Evolutionary conservation across 768 basidiomycete genomes (phyloP).

Genomic region (Coprinopsis strossmayeri): DNA sequence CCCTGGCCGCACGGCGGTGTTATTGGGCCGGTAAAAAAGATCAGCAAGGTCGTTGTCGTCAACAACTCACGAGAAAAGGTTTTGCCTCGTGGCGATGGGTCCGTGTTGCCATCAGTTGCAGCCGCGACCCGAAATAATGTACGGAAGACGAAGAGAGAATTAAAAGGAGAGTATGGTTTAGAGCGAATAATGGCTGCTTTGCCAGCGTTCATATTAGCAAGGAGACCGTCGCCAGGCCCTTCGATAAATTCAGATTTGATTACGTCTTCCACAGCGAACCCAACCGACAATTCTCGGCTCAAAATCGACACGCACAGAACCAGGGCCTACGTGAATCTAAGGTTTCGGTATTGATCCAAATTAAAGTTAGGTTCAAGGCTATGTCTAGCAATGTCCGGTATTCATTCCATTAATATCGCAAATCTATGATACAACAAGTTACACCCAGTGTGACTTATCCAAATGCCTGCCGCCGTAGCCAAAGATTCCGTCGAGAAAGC

Average conservation of each 20-base stretch:
- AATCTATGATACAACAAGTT: slow-evolving; percentile 2
- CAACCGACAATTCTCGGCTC: too few species aligned
- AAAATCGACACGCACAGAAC: background rate
- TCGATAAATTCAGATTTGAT: background rate
- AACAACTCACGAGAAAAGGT: background rate
- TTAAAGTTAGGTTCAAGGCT: background rate
- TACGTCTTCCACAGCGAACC: background rate
- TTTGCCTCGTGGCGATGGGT: background rate
- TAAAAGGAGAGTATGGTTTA: background rate
- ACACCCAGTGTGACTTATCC: slow-evolving; percentile 4
- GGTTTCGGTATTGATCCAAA: background rate
- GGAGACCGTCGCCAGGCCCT: background rate
- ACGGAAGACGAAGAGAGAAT: too few species aligned
- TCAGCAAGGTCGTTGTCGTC: slow-evolving; percentile 1
- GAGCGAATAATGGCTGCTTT: background rate
- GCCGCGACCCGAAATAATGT: too few species aligned
- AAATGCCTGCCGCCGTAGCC: slow-evolving; percentile 10
- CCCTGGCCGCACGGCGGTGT: background rate
- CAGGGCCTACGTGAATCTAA: background rate
- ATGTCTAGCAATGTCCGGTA: background rate
- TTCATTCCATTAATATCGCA: background rate
- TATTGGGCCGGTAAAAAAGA: slow-evolving; percentile 1
- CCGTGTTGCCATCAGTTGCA: background rate
- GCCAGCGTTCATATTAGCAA: background rate
- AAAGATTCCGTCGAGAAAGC: slow-evolving; percentile 2